phyloP scores from a whole-genome alignment of 345 rosid species.

The Triadica sebifera region DNA sequence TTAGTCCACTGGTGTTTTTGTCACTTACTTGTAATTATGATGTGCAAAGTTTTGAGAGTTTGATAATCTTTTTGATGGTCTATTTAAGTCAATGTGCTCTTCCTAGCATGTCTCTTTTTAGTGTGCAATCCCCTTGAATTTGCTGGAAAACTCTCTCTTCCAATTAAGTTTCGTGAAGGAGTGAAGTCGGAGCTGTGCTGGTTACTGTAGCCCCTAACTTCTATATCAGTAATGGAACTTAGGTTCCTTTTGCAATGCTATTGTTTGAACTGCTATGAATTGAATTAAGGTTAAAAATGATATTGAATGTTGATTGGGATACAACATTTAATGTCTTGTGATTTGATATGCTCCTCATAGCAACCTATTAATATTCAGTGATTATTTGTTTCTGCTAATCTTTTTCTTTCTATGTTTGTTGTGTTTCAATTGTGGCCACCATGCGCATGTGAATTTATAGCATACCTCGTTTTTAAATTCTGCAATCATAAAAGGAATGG shows the following conservation, averaged over 20 bases:
- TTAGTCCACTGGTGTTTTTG: too few species aligned
- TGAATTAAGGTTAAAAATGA: background rate
- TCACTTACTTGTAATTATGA: background rate
- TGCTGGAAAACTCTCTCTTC: background rate
- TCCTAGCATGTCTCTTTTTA: background rate
- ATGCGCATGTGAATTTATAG: background rate
- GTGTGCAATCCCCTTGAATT: background rate
- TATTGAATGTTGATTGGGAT: background rate
- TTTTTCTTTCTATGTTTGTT: background rate
- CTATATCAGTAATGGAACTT: background rate
- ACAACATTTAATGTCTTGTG: background rate
- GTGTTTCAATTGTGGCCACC: background rate
- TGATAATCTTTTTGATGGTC: background rate
- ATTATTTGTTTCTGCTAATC: background rate
- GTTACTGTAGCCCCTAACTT: too few species aligned
- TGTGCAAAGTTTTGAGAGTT: background rate
- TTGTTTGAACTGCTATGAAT: background rate
- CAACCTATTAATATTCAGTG: background rate
- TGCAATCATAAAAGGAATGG: too few species aligned
- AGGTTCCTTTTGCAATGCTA: background rate
- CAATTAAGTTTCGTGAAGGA: background rate
- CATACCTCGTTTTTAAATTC: background rate
- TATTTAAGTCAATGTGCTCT: background rate
- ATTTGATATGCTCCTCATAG: background rate
- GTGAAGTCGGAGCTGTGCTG: background rate